Conservation (phyloP, 2,329 filamentous ascomycete species). For the Claviceps maximensis region DNA sequence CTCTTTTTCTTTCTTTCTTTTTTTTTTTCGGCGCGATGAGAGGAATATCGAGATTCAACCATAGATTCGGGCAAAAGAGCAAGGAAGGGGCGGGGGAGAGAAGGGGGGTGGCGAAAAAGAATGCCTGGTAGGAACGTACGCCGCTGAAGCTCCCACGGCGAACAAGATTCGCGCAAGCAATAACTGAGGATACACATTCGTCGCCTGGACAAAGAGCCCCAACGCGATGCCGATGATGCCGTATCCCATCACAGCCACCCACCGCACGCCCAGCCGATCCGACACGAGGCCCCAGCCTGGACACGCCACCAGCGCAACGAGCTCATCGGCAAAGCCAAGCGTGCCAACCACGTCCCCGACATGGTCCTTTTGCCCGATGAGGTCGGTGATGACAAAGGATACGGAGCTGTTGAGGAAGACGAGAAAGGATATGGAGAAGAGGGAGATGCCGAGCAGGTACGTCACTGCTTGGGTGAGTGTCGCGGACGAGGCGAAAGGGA, state of each 20-base stretch:
- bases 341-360: constrained; percentile 76
- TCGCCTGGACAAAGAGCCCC: constrained; percentile 70
- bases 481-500: constrained; percentile 48
- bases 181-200: constrained; percentile 78
- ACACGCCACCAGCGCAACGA: constrained; percentile 69
- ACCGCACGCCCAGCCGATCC: constrained; percentile 62
- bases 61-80: too few relatives aligned
- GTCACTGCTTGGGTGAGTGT: constrained; percentile 51
- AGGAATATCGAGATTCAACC: too few relatives aligned
- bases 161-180: constrained; percentile 76
- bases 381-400: constrained; percentile 73
- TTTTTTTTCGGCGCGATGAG: not conserved
- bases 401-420: constrained; percentile 79
- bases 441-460: constrained; percentile 68
- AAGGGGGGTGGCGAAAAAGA: too few relatives aligned
- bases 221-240: constrained; percentile 65
- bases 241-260: constrained; percentile 67
- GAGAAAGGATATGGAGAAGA: constrained; percentile 81
- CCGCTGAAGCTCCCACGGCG: constrained; percentile 80
- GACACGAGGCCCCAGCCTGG: constrained; percentile 68
- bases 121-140: constrained; percentile 33
- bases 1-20: not conserved
- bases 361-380: constrained; percentile 58
- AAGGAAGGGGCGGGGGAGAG: too few relatives aligned
- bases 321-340: constrained; percentile 71